A percentile compares a stretch with the other conserved stretches of the same genome.
Conservation (phyloP, 129 eudicot genomes). For the Deinandra increscens region DNA sequence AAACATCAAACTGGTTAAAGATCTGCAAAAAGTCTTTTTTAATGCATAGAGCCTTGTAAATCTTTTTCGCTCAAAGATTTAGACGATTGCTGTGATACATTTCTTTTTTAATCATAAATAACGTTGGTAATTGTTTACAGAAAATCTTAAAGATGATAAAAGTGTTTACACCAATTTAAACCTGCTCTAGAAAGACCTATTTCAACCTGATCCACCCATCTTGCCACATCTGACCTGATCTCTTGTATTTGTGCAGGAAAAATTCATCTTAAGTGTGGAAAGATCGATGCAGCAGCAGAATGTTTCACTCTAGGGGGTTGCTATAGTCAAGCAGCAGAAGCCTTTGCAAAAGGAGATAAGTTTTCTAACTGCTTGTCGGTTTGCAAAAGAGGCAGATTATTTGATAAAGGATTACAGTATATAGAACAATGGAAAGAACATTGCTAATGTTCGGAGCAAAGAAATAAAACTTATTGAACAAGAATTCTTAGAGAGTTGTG, state of each 20-base stretch:
- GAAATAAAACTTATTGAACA: constrained; percentile 52
- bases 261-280: constrained; percentile 22
- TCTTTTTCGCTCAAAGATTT: too few species aligned
- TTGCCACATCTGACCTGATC: not conserved
- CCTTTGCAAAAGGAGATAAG: constrained; percentile 48
- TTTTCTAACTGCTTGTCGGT: constrained; percentile 53
- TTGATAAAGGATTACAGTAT: constrained; percentile 61
- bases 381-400: constrained; percentile 58
- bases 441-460: constrained; percentile 12
- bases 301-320: constrained; percentile 58
- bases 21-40: too few species aligned
- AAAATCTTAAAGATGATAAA: not conserved
- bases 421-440: constrained; percentile 56
- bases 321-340: constrained; percentile 55
- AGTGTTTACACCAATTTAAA: too few species aligned
- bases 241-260: constrained; percentile 15
- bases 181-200: too few species aligned
- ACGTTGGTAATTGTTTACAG: too few species aligned
- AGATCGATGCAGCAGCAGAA: constrained; percentile 53
- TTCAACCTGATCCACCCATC: not conserved
- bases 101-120: too few species aligned
- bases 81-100: too few species aligned
- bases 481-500: constrained; percentile 58
- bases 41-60: too few species aligned
- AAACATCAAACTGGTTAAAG: too few species aligned